These are phyloP conservation scores for Rhazya stricta DNA, from an alignment of 257 asterid species.

Conservation along the genomic window DNA sequence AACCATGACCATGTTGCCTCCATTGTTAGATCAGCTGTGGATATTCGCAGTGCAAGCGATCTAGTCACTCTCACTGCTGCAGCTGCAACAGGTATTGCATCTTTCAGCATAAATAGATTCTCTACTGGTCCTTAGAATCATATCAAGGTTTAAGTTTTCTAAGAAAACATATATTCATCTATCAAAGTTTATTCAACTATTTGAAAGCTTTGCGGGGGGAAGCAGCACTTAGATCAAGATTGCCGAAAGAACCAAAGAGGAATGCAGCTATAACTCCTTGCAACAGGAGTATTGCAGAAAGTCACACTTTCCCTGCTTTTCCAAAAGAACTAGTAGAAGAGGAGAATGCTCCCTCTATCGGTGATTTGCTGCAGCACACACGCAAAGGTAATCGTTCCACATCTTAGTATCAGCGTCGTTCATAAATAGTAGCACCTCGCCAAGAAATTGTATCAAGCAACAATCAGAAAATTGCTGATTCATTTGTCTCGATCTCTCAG, in stretches of 20 bases:
- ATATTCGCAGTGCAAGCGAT: constrained; percentile 60
- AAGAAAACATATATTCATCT: not conserved
- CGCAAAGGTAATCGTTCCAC: constrained; percentile 43
- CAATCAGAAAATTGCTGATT: not conserved
- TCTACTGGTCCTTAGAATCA: not conserved
- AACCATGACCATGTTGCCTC: constrained; percentile 55
- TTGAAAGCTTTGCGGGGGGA: constrained; percentile 76
- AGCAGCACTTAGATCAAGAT: constrained; percentile 66
- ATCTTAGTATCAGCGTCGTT: not conserved
- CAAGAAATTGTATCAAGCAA: not conserved
- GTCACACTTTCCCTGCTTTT: constrained; percentile 32
- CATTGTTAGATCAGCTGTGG: constrained; percentile 60
- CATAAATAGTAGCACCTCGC: not conserved
- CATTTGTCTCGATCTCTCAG: constrained; percentile 32
- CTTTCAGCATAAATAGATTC: not conserved
- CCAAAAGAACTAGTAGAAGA: constrained; percentile 36
- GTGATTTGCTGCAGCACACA: constrained; percentile 70
- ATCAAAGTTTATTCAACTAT: not conserved
- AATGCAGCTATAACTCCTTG: constrained; percentile 78
- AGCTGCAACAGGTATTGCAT: constrained; percentile 72
- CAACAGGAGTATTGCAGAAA: constrained; percentile 46
- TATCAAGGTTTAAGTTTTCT: not conserved
- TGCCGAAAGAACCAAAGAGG: constrained; percentile 71
- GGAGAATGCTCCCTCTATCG: constrained; percentile 53
- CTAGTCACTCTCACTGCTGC: constrained; percentile 76